phyloP scores from a whole-genome alignment of 2,329 filamentous ascomycete genomes.

The Fusarium sarcochroum region DNA sequence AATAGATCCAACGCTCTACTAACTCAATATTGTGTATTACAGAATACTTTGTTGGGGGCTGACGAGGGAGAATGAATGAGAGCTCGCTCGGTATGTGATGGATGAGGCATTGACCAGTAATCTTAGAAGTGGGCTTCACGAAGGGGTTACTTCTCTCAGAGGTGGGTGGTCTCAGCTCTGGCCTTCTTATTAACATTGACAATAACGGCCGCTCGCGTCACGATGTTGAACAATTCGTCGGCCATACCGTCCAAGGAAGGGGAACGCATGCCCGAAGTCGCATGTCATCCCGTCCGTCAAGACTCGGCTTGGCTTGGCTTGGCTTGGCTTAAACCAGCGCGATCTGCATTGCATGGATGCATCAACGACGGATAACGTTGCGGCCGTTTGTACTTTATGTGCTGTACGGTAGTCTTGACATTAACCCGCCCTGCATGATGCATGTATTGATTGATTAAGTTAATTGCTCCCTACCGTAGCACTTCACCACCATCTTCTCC shows the following conservation, averaged over 20 bases:
- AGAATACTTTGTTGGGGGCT: slow-evolving; percentile 9
- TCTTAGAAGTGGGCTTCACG: slow-evolving; percentile 44
- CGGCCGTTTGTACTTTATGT: slow-evolving; percentile 19
- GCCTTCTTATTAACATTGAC: slow-evolving; percentile 11
- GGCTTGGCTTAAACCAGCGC: slow-evolving; percentile 3
- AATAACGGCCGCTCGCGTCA: slow-evolving; percentile 20
- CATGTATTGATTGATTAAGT: not conserved
- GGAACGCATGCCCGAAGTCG: not conserved
- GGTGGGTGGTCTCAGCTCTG: slow-evolving; percentile 45
- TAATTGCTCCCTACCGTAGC: slow-evolving; percentile 1
- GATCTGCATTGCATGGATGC: slow-evolving; percentile 24
- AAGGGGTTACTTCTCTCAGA: slow-evolving; percentile 14
- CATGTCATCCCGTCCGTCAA: not conserved
- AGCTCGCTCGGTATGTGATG: slow-evolving; percentile 21
- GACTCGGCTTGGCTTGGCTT: slow-evolving; percentile 13
- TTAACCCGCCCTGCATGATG: slow-evolving; percentile 11
- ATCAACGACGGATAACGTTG: slow-evolving; percentile 24
- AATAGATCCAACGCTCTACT: slow-evolving; percentile 2
- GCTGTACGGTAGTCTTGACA: slow-evolving; percentile 10
- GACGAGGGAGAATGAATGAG: slow-evolving; percentile 13
- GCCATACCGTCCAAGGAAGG: slow-evolving; percentile 19
- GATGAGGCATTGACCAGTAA: slow-evolving; percentile 48
- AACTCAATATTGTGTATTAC: slow-evolving; percentile 21
- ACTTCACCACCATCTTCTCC: slow-evolving; percentile 11
- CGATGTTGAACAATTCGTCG: slow-evolving; percentile 19